Evolutionary conservation across 2,329 filamentous ascomycete genomes (phyloP).

Genomic region (Beauveria caledonica): DNA sequence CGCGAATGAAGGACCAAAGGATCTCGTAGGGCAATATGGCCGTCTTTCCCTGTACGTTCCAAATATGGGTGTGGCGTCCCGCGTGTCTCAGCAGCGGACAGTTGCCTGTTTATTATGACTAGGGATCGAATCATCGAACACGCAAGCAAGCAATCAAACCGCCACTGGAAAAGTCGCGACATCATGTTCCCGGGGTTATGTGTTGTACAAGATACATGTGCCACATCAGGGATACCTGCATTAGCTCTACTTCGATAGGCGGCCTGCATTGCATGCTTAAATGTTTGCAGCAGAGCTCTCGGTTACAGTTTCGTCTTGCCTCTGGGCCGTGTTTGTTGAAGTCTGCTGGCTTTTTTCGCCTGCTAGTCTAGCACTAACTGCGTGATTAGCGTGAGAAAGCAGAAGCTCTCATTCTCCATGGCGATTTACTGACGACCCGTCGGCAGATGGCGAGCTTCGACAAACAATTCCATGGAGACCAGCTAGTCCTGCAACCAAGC

Average conservation of each 20-base stretch:
- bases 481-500: not conserved
- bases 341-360: not conserved
- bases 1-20: not conserved
- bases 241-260: not conserved
- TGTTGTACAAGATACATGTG: slow-evolving; percentile 4
- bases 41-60: not conserved
- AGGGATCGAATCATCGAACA: not conserved
- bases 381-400: not conserved
- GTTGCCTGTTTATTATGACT: not conserved
- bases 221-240: not conserved
- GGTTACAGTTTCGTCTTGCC: not conserved
- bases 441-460: not conserved
- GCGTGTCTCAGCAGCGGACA: not conserved
- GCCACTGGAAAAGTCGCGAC: not conserved
- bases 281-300: not conserved
- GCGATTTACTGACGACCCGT: not conserved
- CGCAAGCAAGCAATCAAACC: not conserved
- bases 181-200: not conserved
- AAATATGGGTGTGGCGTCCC: not conserved
- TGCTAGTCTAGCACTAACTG: not conserved
- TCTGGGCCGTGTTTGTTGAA: not conserved
- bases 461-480: not conserved
- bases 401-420: not conserved
- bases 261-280: not conserved
- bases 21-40: not conserved